These are phyloP conservation scores for Psilocybe cyanescens DNA, from an alignment of 768 basidiomycete genomes.

Conservation along the genomic window DNA sequence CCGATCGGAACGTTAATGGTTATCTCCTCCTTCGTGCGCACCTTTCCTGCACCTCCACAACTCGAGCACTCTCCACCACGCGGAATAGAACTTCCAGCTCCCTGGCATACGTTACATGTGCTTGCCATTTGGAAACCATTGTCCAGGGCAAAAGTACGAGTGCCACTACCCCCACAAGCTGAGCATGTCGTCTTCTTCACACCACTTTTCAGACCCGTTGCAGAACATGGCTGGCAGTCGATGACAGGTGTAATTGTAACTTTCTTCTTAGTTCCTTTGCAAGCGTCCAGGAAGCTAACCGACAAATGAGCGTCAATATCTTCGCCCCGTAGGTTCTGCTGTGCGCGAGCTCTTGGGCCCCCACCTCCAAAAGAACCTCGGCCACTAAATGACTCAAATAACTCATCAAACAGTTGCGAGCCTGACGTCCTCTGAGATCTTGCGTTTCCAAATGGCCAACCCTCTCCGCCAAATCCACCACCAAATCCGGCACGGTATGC, in stretches of 20 bases:
- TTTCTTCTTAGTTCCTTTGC: slow-evolving; percentile 81
- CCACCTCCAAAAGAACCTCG: slow-evolving; percentile 34
- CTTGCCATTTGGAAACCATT: slow-evolving; percentile 97
- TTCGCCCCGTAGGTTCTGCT: slow-evolving; percentile 60
- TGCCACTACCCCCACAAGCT: slow-evolving; percentile 85
- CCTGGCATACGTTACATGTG: slow-evolving; percentile 83
- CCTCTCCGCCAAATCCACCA: slow-evolving; percentile 22
- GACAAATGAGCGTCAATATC: slow-evolving; percentile 81
- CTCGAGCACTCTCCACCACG: slow-evolving; percentile 74
- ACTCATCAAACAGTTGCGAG: slow-evolving; percentile 77
- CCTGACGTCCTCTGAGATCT: slow-evolving; percentile 31
- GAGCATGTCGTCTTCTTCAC: slow-evolving; percentile 80
- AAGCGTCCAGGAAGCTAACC: slow-evolving; percentile 92
- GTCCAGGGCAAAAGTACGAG: slow-evolving; percentile 87
- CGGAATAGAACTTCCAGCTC: slow-evolving; percentile 81
- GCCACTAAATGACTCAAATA: slow-evolving; percentile 78
- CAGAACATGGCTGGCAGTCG: slow-evolving; percentile 84
- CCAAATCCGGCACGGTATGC: slow-evolving; percentile 54
- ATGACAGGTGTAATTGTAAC: slow-evolving; percentile 81
- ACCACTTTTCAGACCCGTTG: slow-evolving; percentile 85
- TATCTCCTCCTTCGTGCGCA: slow-evolving; percentile 77
- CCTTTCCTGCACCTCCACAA: slow-evolving; percentile 88
- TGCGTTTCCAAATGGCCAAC: slow-evolving; percentile 21
- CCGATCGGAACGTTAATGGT: slow-evolving; percentile 88
- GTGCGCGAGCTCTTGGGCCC: slow-evolving; percentile 40